These are phyloP conservation scores for Fusarium guadeloupense DNA, from an alignment of 2,329 filamentous ascomycete genomes.

Conservation along the genomic window DNA sequence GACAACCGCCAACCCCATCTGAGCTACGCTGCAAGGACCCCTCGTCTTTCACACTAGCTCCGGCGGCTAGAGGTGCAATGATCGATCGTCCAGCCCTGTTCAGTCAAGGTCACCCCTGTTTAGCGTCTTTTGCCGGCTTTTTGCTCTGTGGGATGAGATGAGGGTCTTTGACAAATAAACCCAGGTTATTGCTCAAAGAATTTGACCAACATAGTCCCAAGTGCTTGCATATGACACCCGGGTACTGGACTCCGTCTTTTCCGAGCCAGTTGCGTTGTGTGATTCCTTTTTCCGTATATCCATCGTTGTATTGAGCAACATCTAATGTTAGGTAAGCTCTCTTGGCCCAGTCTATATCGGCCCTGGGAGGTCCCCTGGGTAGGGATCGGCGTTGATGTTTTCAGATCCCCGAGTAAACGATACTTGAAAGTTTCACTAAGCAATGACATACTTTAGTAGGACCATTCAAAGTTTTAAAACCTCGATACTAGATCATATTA, in stretches of 20 bases:
- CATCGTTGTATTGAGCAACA: not conserved
- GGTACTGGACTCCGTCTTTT: not conserved
- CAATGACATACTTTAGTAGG: not conserved
- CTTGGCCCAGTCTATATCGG: too few species aligned
- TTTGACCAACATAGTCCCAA: not conserved
- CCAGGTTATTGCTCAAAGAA: not conserved
- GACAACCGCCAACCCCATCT: conserved; percentile 1
- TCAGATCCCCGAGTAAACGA: not conserved
- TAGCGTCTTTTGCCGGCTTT: conserved; percentile 1
- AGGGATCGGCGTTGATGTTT: not conserved
- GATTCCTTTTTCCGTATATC: not conserved
- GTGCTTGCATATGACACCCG: not conserved
- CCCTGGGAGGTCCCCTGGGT: too few species aligned
- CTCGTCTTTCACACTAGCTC: conserved; percentile 11
- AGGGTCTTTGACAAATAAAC: too few species aligned
- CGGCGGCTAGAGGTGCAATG: conserved; percentile 17
- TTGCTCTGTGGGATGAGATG: not conserved
- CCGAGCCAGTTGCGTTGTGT: not conserved
- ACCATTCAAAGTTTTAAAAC: not conserved
- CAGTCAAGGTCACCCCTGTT: not conserved
- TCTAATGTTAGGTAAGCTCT: not conserved
- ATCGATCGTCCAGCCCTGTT: not conserved
- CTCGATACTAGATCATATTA: not conserved
- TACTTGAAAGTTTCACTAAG: not conserved
- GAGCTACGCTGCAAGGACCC: conserved; percentile 9